Evolutionary conservation across 75 land plant species (phyloP).

Genomic region (Pinus tabuliformis): DNA sequence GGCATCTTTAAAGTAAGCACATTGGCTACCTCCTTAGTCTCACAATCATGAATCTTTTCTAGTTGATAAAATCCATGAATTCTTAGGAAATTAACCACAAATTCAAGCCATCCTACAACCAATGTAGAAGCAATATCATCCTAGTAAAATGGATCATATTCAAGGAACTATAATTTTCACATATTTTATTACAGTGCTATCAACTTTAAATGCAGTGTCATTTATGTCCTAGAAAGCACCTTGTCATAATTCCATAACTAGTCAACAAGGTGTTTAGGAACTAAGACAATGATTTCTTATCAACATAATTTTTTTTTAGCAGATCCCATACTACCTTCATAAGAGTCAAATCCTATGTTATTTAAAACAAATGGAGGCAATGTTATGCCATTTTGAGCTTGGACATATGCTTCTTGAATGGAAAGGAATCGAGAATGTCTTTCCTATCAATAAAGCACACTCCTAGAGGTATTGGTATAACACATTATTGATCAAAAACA

Average conservation of each 20-base stretch:
- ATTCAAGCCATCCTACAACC: conserved; percentile 90
- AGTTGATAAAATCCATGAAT: conserved; percentile 64
- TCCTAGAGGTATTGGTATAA: no score
- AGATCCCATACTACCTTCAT: conserved; percentile 89
- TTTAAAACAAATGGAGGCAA: no score
- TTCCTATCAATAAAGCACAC: no score
- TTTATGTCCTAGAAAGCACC: conserved; percentile 46
- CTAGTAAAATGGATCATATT: conserved; percentile 88
- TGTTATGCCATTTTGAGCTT: no score
- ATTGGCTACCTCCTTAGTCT: background rate
- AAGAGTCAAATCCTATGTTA: conserved; percentile 30
- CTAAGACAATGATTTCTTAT: conserved; percentile 72
- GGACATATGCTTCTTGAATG: conserved; percentile 18
- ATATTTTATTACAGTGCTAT: conserved; percentile 62
- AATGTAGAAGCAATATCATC: conserved; percentile 79
- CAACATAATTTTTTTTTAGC: conserved; percentile 82
- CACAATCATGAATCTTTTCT: no score
- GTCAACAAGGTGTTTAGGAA: conserved; percentile 81
- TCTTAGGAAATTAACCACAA: conserved; percentile 78
- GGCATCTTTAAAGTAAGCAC: conserved; percentile 86
- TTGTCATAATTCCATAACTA: conserved; percentile 88
- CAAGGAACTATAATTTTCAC: conserved; percentile 65
- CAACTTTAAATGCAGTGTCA: conserved; percentile 63
- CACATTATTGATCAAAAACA: no score
- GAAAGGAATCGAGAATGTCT: no score